A percentile compares a stretch with the other conserved stretches of the same genome.
These are phyloP conservation scores for Sclerotinia subarctica DNA, from an alignment of 2,329 filamentous ascomycete species.

Conservation along the genomic window DNA sequence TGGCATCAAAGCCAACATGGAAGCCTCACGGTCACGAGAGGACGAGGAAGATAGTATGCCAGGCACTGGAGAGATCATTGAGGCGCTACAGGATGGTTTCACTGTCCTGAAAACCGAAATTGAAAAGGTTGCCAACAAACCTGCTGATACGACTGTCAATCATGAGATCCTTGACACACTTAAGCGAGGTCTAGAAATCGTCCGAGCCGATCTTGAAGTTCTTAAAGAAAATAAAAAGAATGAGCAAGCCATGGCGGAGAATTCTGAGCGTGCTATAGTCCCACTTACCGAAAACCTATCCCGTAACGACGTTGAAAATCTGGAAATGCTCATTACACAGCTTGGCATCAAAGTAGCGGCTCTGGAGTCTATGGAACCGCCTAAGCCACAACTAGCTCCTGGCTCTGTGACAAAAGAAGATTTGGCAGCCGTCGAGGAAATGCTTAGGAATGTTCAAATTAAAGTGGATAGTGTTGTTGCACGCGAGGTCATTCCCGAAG, in stretches of 20 bases:
- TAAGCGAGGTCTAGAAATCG: constrained; percentile 72
- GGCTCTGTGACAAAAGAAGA: constrained; percentile 52
- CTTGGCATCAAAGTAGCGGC: constrained; percentile 81
- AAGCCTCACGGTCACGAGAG: constrained; percentile 38
- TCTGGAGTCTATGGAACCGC: constrained; percentile 56
- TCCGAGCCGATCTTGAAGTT: constrained; percentile 74
- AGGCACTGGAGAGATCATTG: constrained; percentile 83
- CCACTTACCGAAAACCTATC: constrained; percentile 54
- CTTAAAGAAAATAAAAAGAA: constrained; percentile 57
- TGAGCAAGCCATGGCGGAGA: constrained; percentile 49
- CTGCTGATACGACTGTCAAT: constrained; percentile 76
- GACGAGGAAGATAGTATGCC: constrained; percentile 35
- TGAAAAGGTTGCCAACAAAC: constrained; percentile 73
- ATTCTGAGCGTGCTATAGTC: constrained; percentile 49
- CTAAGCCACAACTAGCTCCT: constrained; percentile 42
- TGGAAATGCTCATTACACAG: constrained; percentile 79
- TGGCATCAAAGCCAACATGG: constrained; percentile 68
- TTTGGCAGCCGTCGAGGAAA: constrained; percentile 53
- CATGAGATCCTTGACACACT: constrained; percentile 88
- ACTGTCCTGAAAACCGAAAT: constrained; percentile 73
- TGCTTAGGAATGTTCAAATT: constrained; percentile 54
- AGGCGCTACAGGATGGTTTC: constrained; percentile 85
- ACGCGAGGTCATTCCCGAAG: constrained; percentile 38
- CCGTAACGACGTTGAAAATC: constrained; percentile 75
- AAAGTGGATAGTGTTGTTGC: constrained; percentile 52